phyloP scores from a whole-genome alignment of 1,139 yeast genomes.

The Arxiozyma bovina region DNA sequence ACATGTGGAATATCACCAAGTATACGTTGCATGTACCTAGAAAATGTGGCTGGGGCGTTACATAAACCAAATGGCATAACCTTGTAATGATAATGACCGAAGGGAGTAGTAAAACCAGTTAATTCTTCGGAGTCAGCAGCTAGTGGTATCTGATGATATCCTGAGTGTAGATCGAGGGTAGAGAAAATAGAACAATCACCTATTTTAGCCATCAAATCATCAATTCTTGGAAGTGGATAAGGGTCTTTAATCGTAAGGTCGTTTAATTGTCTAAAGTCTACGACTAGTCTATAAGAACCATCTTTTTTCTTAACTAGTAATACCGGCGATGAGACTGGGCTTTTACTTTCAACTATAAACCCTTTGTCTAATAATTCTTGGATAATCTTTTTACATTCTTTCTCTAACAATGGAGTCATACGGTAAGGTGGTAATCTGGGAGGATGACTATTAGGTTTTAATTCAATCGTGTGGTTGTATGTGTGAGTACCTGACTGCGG shows the following conservation, averaged over 20 bases:
- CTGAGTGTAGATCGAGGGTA: constrained; percentile 12
- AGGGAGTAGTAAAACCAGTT: constrained; percentile 12
- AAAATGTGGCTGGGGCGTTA: constrained; percentile 5
- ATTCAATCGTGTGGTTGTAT: constrained; percentile 4
- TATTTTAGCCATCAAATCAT: constrained; percentile 11
- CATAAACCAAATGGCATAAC: constrained; percentile 9
- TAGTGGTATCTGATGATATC: constrained; percentile 16
- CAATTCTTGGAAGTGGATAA: constrained; percentile 24
- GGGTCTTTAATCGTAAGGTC: constrained; percentile 18
- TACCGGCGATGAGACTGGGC: constrained; percentile 18
- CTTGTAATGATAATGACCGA: constrained; percentile 12
- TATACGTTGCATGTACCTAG: constrained; percentile 12
- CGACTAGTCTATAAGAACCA: constrained; percentile 17
- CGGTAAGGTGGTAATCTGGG: constrained; percentile 9
- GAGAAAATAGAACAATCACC: constrained; percentile 8
- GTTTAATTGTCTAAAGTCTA: constrained; percentile 25
- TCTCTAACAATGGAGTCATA: constrained; percentile 6
- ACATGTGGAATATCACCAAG: constrained; percentile 13
- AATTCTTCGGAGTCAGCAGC: constrained; percentile 2
- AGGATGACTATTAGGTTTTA: constrained; percentile 2
- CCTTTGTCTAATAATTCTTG: constrained; percentile 13
- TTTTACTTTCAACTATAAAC: constrained; percentile 12
- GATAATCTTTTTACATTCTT: constrained; percentile 5
- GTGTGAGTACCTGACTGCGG: neutral
- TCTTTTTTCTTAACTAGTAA: constrained; percentile 21